Conservation (phyloP, 1,139 yeast genomes). For the Pichia terricola region DNA sequence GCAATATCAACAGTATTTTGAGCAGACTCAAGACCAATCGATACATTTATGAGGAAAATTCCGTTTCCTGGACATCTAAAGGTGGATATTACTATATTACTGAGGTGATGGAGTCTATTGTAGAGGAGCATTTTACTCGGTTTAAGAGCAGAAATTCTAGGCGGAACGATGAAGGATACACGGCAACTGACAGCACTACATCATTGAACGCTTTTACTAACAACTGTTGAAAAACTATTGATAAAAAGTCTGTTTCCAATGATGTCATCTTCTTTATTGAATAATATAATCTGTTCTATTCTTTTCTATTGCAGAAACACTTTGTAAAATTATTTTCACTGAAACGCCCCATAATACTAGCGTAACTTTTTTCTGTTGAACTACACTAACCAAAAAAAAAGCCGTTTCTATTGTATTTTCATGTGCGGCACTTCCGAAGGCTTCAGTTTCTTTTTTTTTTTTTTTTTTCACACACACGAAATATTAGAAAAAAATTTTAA, state of each 20-base stretch:
- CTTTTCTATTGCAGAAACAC: too few relatives aligned
- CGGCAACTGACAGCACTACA: conserved; percentile 15
- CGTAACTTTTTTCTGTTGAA: too few relatives aligned
- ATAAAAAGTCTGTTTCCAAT: neutral
- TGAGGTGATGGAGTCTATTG: conserved; percentile 46
- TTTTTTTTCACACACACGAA: too few relatives aligned
- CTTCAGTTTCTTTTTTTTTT: too few relatives aligned
- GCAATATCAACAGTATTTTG: conserved; percentile 48
- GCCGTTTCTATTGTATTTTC: too few relatives aligned
- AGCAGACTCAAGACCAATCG: conserved; percentile 59
- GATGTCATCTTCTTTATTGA: neutral
- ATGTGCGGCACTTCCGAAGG: too few relatives aligned
- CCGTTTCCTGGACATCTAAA: conserved; percentile 87
- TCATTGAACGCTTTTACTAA: conserved; percentile 24
- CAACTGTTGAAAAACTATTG: conserved; percentile 14
- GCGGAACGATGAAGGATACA: conserved; percentile 10
- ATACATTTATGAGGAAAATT: conserved; percentile 54
- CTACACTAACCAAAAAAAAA: too few relatives aligned
- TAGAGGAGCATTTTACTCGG: conserved; percentile 29
- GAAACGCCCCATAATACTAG: too few relatives aligned
- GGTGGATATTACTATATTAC: conserved; percentile 76
- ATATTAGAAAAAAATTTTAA: too few relatives aligned
- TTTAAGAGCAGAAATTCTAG: conserved; percentile 16
- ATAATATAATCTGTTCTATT: too few relatives aligned
- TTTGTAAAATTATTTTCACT: too few relatives aligned